phyloP scores from a whole-genome alignment of 1,284 basidiomycete species.

The Vanrija sp. region DNA sequence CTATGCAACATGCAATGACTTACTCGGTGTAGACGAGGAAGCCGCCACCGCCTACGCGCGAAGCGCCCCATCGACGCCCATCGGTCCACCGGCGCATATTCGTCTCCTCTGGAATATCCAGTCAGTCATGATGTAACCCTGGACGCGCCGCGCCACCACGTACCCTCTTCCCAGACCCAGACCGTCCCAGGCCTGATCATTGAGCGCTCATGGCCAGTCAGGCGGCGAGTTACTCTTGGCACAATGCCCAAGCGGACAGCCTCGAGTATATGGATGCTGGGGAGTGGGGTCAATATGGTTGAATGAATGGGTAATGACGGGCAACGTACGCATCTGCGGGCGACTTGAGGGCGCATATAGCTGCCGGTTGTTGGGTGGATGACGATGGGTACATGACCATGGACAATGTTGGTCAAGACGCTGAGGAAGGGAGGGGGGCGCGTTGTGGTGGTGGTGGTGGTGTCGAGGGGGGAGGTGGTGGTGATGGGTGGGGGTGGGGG shows the following conservation, averaged over 20 bases:
- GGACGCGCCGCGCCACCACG: constrained; percentile 56
- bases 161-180: constrained; percentile 94
- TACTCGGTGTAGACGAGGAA: constrained; percentile 52
- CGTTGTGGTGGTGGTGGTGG: neutral
- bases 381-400: constrained; percentile 34
- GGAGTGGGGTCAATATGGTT: neutral
- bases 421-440: neutral
- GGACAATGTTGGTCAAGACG: neutral
- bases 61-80: constrained; percentile 53
- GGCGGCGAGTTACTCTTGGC: constrained; percentile 81
- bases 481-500: neutral
- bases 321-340: constrained; percentile 46
- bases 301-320: neutral
- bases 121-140: neutral
- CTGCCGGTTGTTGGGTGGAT: constrained; percentile 45
- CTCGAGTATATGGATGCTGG: constrained; percentile 76
- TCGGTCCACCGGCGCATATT: constrained; percentile 55
- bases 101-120: constrained; percentile 34
- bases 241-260: constrained; percentile 82
- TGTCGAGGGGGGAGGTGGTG: neutral
- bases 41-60: constrained; percentile 51
- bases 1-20: constrained; percentile 10
- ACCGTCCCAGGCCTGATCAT: constrained; percentile 90
- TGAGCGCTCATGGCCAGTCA: constrained; percentile 84
- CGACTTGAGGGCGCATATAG: constrained; percentile 44